Conservation (phyloP, 2,329 filamentous ascomycete species). For the Ophiostoma ulmi region DNA sequence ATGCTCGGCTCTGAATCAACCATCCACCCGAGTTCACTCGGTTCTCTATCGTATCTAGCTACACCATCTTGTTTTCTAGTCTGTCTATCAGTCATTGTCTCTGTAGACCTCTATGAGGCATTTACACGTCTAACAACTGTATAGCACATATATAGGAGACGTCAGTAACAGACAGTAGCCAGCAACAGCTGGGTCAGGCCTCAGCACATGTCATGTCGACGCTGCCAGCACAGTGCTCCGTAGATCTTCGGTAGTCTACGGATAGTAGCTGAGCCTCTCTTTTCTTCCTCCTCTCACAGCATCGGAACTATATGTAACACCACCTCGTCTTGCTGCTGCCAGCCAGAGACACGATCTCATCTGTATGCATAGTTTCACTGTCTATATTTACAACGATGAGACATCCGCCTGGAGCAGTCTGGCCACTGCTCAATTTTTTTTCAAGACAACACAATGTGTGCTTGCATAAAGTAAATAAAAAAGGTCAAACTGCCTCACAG, state of each 20-base stretch:
- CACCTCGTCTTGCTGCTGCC: background rate
- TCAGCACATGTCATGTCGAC: background rate
- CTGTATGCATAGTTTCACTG: background rate
- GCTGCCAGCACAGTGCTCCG: no score
- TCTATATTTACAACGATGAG: background rate
- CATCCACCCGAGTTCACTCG: background rate
- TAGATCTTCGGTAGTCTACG: no score
- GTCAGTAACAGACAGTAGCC: background rate
- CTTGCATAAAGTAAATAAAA: no score
- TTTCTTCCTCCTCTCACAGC: background rate
- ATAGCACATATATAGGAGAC: background rate
- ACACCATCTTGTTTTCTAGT: background rate
- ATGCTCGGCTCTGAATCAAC: background rate
- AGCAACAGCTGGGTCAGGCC: background rate
- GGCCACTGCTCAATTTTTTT: background rate
- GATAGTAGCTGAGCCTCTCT: background rate
- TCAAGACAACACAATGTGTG: no score
- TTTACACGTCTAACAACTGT: background rate
- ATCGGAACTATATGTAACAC: background rate
- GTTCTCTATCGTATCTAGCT: background rate
- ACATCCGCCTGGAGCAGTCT: background rate
- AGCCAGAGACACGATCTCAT: background rate
- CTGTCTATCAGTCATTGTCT: background rate
- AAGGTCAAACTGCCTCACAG: background rate
- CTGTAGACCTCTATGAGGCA: constrained; percentile 4